Conservation (phyloP, 768 basidiomycete species). For the Suillus americanus region DNA sequence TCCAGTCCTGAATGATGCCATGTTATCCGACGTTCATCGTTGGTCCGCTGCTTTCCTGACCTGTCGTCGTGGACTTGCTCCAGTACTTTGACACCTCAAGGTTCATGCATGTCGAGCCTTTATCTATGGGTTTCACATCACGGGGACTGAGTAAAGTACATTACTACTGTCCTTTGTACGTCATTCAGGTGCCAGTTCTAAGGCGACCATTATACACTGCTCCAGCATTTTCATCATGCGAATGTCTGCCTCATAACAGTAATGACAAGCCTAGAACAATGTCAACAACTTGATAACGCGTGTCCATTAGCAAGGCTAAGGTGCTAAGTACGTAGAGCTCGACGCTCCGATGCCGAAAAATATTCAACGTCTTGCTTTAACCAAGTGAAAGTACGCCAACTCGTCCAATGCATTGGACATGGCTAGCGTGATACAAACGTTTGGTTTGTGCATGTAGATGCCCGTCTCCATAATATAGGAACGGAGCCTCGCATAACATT, state of each 20-base stretch:
- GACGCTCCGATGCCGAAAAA: background rate
- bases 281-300: background rate
- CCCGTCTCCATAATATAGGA: too few relatives aligned
- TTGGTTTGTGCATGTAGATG: too few relatives aligned
- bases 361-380: background rate
- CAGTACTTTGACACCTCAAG: background rate
- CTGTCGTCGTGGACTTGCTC: background rate
- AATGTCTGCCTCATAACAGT: background rate
- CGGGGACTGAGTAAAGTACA: background rate
- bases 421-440: too few relatives aligned
- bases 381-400: too few relatives aligned
- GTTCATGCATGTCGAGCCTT: background rate
- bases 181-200: background rate
- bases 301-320: too few relatives aligned
- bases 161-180: background rate
- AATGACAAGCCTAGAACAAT: background rate
- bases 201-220: background rate
- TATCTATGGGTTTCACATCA: background rate
- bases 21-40: background rate
- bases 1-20: conserved; percentile 59
- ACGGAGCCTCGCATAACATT: background rate
- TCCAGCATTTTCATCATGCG: background rate
- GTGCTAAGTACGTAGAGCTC: background rate
- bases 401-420: too few relatives aligned
- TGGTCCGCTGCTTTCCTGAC: background rate